Base-by-base conservation (phyloP, 2,329 filamentous ascomycete genomes). In the Arthrobotrys conoides region DNA sequence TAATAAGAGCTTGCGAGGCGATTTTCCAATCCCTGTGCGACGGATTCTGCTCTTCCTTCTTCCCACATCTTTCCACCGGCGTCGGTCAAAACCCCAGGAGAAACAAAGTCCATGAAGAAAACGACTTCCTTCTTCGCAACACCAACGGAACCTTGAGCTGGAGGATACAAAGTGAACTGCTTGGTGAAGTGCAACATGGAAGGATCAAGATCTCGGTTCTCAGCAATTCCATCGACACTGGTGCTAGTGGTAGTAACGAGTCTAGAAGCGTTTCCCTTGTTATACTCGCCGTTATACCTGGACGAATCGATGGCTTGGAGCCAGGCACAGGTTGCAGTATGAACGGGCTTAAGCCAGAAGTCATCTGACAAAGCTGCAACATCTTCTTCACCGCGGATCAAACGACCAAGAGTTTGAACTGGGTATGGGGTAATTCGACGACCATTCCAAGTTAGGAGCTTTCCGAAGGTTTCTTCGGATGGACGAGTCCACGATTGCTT, bases 291-390 rank as follows among this genome's bases (percentile, higher is more conserved):
- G 49, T 79, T 75, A 38, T 73, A 75, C 57, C 76, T 73, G 27
- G 65, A 59, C 48, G 76, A 79, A 65, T 79, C 76, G 65, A 79
- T 79, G 12, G 76, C 76, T 10, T 79, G 76, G 27, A 79, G 69
- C 76, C 76, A 79, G n/a, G 76, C 69, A 20, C 69, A 79, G 24
- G 76, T 79, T 18, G 76, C 76, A 5, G 76, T 71, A 33, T 75
- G 76, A 38, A 79, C 76, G 53, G 76, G 76, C 33, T 79, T 79
- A 33, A 79, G 24, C 76, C 76, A 79, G 46, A 79, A 79, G 22
- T 79, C 76, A 59, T 78, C 75, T 5, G 68, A 59, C 33, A 75
- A 59, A 33, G 38, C 30, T n/a, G 65, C 76, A 16, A 75, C 76
- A 63, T 73, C 76, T 51, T 79, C 76, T 48, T 79, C 76, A 36